Conservation (phyloP, 1,139 yeast genomes). For the Diutina mesorugosa region DNA sequence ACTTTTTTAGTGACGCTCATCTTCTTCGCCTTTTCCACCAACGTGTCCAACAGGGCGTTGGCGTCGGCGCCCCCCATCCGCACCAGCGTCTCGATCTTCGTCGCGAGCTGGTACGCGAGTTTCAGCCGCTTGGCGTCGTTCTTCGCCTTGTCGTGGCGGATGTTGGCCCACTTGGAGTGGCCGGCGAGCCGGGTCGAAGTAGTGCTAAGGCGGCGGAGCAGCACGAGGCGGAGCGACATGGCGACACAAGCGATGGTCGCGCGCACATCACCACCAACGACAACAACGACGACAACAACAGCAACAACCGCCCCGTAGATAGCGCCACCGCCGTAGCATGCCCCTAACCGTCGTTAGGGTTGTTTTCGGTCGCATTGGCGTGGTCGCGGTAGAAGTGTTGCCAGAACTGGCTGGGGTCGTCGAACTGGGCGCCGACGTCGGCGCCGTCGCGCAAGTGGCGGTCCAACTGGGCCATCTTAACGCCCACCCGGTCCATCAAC, state of each 20-base stretch:
- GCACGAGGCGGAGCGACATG: neutral
- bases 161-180: constrained; percentile 92
- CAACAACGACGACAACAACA: neutral
- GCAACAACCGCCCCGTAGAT: too few relatives aligned
- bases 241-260: neutral
- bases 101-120: constrained; percentile 60
- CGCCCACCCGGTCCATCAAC: neutral
- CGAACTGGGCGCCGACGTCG: neutral
- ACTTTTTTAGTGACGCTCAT: constrained; percentile 74
- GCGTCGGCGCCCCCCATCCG: constrained; percentile 41
- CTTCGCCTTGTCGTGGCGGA: constrained; percentile 87
- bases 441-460: neutral
- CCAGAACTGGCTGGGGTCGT: neutral
- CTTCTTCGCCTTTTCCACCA: constrained; percentile 68
- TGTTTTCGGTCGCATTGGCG: neutral
- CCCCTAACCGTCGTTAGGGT: neutral
- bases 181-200: constrained; percentile 34
- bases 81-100: constrained; percentile 63
- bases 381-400: neutral
- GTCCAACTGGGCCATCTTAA: neutral
- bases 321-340: too few relatives aligned
- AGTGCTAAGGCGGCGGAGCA: neutral
- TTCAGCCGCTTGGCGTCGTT: constrained; percentile 73
- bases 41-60: constrained; percentile 61
- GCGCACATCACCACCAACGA: neutral